Percentiles rank a stretch among this genome's conserved stretches.
Conservation (phyloP, 192 early-diverging fungal species). For the Coemansia sp. region DNA sequence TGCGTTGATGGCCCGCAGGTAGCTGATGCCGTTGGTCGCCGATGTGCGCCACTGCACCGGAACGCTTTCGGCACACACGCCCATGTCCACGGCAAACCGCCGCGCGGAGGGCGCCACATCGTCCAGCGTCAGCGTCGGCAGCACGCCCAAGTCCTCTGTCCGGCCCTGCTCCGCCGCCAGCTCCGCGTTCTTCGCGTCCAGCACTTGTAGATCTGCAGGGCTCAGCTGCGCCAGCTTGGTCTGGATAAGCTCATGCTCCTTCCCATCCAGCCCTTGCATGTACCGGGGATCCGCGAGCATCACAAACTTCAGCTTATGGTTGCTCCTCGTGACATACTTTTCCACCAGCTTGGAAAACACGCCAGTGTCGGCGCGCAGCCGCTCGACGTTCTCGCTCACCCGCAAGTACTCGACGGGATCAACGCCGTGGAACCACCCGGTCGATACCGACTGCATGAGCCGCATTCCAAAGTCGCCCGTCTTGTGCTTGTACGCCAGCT, state of each 20-base stretch:
- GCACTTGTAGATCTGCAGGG: constrained; percentile 57
- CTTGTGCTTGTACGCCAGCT: constrained; percentile 88
- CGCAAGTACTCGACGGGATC: constrained; percentile 82
- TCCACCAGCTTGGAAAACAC: constrained; percentile 77
- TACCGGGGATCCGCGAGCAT: constrained; percentile 80
- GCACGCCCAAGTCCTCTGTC: constrained; percentile 72
- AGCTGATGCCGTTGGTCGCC: constrained; percentile 89
- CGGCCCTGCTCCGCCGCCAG: constrained; percentile 70
- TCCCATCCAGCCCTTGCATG: constrained; percentile 55
- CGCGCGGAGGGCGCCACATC: constrained; percentile 66
- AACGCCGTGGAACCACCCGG: constrained; percentile 85
- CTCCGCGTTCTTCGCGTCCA: constrained; percentile 66
- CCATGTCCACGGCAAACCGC: constrained; percentile 58
- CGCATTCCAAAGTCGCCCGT: constrained; percentile 83
- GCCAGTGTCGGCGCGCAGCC: constrained; percentile 61
- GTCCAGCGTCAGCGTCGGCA: constrained; percentile 80
- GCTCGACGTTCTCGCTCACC: constrained; percentile 73
- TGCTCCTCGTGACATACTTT: constrained; percentile 78
- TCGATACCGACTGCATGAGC: constrained; percentile 72
- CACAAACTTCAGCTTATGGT: constrained; percentile 71
- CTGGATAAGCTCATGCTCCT: constrained; percentile 69
- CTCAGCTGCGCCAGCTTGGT: constrained; percentile 62
- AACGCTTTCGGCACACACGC: constrained; percentile 47
- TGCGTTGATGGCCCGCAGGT: constrained; percentile 72
- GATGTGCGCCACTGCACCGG: constrained; percentile 76